phyloP scores from a whole-genome alignment of 495 filamentous ascomycete genomes.

The Bombardia bombarda region DNA sequence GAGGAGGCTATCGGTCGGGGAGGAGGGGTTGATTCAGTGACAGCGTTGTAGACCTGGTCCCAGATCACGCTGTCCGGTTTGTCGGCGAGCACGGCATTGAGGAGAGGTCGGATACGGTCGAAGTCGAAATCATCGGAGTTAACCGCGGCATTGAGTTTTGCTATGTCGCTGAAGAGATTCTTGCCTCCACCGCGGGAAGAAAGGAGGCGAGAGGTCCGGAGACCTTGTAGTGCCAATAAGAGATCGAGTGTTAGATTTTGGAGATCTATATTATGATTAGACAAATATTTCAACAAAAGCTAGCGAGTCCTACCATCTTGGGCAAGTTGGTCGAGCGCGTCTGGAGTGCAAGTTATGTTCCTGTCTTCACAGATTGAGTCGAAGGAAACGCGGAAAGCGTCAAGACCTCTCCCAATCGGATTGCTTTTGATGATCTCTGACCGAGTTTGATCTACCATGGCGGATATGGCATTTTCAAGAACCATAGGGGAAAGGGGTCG shows the following conservation, averaged over 20 bases:
- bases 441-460: slow-evolving; percentile 16
- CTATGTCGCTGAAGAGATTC: slow-evolving; percentile 18
- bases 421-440: slow-evolving; percentile 24
- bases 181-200: slow-evolving; percentile 10
- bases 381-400: slow-evolving; percentile 27
- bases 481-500: too few relatives aligned
- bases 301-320: slow-evolving; percentile 18
- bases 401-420: slow-evolving; percentile 29
- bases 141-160: slow-evolving; percentile 17
- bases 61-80: too few relatives aligned
- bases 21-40: too few relatives aligned
- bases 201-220: slow-evolving; percentile 21
- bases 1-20: too few relatives aligned
- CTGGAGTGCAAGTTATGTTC: slow-evolving; percentile 11
- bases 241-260: slow-evolving; percentile 14
- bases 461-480: too few relatives aligned
- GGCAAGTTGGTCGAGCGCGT: slow-evolving; percentile 22
- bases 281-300: slow-evolving; percentile 5
- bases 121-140: slow-evolving; percentile 27
- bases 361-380: slow-evolving; percentile 17
- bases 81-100: too few relatives aligned
- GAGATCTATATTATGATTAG: slow-evolving; percentile 17
- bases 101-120: too few relatives aligned
- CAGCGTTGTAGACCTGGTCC: too few relatives aligned
- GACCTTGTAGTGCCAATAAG: slow-evolving; percentile 19